Evolutionary conservation across 2,329 filamentous ascomycete species (phyloP).

Genomic region (Canariomyces notabilis): DNA sequence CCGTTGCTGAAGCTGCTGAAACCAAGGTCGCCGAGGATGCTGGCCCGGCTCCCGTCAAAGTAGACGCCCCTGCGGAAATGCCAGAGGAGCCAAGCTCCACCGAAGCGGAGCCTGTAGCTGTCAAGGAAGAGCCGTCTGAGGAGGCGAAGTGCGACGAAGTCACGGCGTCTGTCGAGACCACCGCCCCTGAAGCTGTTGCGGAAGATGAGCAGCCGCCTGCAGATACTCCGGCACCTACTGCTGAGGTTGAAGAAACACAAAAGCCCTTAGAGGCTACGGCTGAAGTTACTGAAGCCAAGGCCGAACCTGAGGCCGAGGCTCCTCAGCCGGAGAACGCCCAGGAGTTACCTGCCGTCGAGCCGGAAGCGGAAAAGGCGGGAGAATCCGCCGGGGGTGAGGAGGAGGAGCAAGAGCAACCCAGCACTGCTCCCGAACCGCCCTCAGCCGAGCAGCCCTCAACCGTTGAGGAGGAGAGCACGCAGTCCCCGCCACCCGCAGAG

Average conservation of each 20-base stretch:
- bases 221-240: neutral
- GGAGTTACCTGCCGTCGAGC: neutral
- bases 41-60: neutral
- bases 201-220: neutral
- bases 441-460: neutral
- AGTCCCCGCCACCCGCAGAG: neutral
- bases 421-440: neutral
- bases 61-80: neutral
- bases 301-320: neutral
- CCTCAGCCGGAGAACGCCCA: neutral
- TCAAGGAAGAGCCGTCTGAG: constrained; percentile 3
- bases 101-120: neutral
- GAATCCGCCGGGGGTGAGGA: neutral
- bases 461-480: neutral
- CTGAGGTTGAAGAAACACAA: neutral
- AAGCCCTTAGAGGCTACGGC: neutral
- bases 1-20: neutral
- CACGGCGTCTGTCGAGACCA: neutral
- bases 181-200: neutral
- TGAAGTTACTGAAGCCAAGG: neutral
- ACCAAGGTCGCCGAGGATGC: neutral
- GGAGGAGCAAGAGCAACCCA: neutral
- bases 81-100: neutral
- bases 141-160: constrained; percentile 2
- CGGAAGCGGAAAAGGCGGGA: neutral